Evolutionary conservation across 73 alveolate genomes (phyloP).

Genomic region (Paramecium tetraurelia): DNA sequence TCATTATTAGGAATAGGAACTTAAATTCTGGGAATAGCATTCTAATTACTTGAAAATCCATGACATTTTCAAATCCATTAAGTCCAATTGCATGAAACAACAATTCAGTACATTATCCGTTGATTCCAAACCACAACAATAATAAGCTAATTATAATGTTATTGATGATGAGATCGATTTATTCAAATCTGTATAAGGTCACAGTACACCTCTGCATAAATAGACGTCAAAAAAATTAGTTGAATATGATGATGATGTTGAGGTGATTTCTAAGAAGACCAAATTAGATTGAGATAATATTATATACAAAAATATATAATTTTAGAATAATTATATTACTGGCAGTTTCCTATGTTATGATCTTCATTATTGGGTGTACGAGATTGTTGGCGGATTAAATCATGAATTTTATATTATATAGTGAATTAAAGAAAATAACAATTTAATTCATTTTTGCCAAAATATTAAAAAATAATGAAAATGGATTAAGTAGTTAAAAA

Average conservation of each 20-base stretch:
- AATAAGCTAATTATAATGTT: background rate
- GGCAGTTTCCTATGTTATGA: too few relatives aligned
- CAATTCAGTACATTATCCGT: background rate
- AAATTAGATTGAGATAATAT: background rate
- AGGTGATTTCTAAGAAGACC: background rate
- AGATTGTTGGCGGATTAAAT: background rate
- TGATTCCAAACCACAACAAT: background rate
- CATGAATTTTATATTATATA: background rate
- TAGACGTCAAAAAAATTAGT: background rate
- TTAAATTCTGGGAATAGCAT: background rate
- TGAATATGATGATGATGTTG: background rate
- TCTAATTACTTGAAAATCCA: background rate
- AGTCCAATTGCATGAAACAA: background rate
- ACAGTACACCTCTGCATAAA: background rate
- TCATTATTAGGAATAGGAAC: background rate
- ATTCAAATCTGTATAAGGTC: background rate
- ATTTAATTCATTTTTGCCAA: background rate
- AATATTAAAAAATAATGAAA: background rate
- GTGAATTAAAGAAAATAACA: background rate
- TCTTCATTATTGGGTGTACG: background rate
- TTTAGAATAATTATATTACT: too few relatives aligned
- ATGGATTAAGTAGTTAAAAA: slow-evolving; percentile 30
- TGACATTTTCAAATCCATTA: background rate
- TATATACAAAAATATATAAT: background rate
- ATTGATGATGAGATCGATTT: background rate